A percentile compares a stretch with the other conserved stretches of the same genome.
Conservation (phyloP, 768 basidiomycete genomes). For the Asterophora lycoperdoides region DNA sequence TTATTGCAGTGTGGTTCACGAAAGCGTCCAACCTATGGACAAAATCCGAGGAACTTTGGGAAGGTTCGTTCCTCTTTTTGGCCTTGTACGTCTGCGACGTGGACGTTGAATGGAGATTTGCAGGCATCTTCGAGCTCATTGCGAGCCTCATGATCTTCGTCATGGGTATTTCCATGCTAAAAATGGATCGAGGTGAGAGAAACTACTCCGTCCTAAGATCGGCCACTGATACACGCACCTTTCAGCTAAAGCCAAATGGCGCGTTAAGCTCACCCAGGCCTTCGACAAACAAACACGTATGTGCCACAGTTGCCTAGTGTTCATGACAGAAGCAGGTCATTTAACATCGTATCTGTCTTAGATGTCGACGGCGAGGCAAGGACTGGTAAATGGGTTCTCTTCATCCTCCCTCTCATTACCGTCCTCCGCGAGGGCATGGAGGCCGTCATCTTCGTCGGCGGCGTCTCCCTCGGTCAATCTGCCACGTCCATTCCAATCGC, state of each 20-base stretch:
- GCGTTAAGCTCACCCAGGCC: constrained; percentile 77
- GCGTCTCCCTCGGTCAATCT: constrained; percentile 80
- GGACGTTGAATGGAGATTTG: background rate
- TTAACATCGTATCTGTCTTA: constrained; percentile 8
- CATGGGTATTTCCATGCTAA: constrained; percentile 94
- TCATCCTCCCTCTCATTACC: constrained; percentile 86
- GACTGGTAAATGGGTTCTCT: constrained; percentile 80
- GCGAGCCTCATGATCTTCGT: constrained; percentile 81
- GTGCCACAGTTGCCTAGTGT: background rate
- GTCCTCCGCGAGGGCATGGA: constrained; percentile 93
- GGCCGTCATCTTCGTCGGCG: constrained; percentile 90
- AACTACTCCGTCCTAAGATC: no score
- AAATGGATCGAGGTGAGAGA: constrained; percentile 69
- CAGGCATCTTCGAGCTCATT: constrained; percentile 67
- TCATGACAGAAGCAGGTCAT: background rate
- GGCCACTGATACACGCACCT: background rate
- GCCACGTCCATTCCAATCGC: constrained; percentile 89
- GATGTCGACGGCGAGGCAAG: constrained; percentile 45
- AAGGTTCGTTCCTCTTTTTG: constrained; percentile 51
- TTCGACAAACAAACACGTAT: constrained; percentile 48
- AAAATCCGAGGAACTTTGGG: constrained; percentile 87
- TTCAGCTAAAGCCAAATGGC: constrained; percentile 87
- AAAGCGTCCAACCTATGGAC: constrained; percentile 81
- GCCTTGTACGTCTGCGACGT: background rate
- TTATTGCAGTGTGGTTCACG: constrained; percentile 95